phyloP scores from a whole-genome alignment of 2,329 filamentous ascomycete species.

The Neurospora sp. region DNA sequence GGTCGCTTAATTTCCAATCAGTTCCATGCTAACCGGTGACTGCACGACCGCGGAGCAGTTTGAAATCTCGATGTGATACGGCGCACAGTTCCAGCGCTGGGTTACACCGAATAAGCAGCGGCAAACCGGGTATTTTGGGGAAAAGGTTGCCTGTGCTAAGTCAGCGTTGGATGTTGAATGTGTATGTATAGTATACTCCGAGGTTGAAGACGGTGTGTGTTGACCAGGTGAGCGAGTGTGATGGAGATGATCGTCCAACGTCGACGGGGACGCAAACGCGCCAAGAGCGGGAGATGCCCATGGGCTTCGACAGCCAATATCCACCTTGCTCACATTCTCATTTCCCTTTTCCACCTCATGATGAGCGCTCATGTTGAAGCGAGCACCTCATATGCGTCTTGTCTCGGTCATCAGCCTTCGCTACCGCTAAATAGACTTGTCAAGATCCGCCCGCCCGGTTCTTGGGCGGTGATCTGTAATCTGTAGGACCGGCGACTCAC shows the following conservation, averaged over 20 bases:
- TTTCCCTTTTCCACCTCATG: background rate
- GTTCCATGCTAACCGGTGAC: background rate
- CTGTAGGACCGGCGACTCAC: background rate
- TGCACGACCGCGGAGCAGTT: background rate
- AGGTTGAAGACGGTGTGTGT: background rate
- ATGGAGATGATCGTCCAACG: background rate
- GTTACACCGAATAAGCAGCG: background rate
- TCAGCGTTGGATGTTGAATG: background rate
- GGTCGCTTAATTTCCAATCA: background rate
- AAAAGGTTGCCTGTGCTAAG: background rate
- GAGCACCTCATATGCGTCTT: background rate
- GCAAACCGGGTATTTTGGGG: background rate
- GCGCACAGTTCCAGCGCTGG: background rate
- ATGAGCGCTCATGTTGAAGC: background rate
- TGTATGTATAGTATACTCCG: too few relatives aligned
- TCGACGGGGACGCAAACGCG: background rate
- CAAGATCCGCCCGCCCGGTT: background rate
- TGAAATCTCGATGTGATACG: background rate
- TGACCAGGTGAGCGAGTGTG: background rate
- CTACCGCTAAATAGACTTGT: background rate
- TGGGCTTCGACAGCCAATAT: background rate
- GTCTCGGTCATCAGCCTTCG: background rate
- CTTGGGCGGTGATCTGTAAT: background rate
- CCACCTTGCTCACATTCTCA: background rate
- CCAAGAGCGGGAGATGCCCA: background rate